phyloP scores from a whole-genome alignment of 2,329 filamentous ascomycete species.

The Penicillium occitanis region DNA sequence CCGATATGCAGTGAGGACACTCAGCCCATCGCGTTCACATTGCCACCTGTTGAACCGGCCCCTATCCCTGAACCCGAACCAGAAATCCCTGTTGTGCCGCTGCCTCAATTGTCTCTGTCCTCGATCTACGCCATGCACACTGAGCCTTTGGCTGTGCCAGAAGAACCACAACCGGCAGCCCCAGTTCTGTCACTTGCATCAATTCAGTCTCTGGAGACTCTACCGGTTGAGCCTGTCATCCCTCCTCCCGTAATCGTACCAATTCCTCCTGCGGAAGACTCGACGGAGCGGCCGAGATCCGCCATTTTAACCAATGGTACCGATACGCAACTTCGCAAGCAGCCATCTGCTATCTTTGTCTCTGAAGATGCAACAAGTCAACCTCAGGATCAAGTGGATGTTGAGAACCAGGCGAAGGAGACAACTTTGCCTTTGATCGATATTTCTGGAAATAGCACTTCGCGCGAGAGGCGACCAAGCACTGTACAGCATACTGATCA shows the following conservation, averaged over 20 bases:
- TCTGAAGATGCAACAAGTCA: conserved; percentile 66
- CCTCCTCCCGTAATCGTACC: conserved; percentile 24
- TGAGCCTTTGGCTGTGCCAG: conserved; percentile 34
- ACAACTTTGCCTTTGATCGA: conserved; percentile 59
- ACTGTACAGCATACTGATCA: conserved; percentile 61
- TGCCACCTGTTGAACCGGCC: conserved; percentile 25
- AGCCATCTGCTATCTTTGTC: conserved; percentile 49
- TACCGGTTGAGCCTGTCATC: conserved; percentile 45
- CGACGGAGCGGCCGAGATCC: conserved; percentile 25
- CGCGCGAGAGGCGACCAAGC: conserved; percentile 30
- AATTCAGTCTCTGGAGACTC: conserved; percentile 48
- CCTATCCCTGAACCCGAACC: conserved; percentile 11
- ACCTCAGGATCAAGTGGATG: conserved; percentile 44
- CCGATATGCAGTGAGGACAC: conserved; percentile 32
- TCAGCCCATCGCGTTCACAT: conserved; percentile 28
- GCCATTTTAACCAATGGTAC: conserved; percentile 22
- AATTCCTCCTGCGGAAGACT: conserved; percentile 29
- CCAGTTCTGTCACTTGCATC: conserved; percentile 41
- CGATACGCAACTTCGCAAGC: conserved; percentile 9
- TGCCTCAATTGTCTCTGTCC: conserved; percentile 32
- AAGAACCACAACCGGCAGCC: conserved; percentile 25
- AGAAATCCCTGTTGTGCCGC: conserved; percentile 21
- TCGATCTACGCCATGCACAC: conserved; percentile 32
- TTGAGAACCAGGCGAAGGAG: conserved; percentile 29
- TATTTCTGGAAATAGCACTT: conserved; percentile 58